A percentile compares a stretch with the other conserved stretches of the same genome.
Evolutionary conservation across 805 yeast genomes (phyloP).

Genomic region (Kodamaea neixiangensis): DNA sequence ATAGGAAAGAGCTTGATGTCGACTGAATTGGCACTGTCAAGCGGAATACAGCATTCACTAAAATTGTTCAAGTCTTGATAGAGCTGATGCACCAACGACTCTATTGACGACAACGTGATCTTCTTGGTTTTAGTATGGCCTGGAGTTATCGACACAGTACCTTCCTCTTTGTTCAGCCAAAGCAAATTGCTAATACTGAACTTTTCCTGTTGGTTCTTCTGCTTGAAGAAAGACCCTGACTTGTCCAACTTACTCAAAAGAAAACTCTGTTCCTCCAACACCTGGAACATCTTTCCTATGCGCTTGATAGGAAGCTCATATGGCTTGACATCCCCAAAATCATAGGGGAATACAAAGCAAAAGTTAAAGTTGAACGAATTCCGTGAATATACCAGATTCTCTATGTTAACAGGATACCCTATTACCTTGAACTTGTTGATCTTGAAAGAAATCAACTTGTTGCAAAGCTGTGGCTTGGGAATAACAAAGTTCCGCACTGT

Average conservation of each 20-base stretch:
- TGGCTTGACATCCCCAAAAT: constrained; percentile 70
- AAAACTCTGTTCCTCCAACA: constrained; percentile 85
- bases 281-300: constrained; percentile 84
- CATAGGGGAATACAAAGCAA: constrained; percentile 85
- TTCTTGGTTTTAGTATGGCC: constrained; percentile 37
- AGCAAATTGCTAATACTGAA: constrained; percentile 9
- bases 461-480: constrained; percentile 91
- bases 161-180: constrained; percentile 7
- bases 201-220: constrained; percentile 5
- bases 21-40: constrained; percentile 84
- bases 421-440: constrained; percentile 69
- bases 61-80: constrained; percentile 92
- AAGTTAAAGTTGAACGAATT: constrained; percentile 92
- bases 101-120: constrained; percentile 49
- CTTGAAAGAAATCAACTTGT: constrained; percentile 73
- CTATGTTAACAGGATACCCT: constrained; percentile 87
- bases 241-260: constrained; percentile 57
- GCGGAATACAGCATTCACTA: constrained; percentile 93
- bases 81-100: constrained; percentile 82
- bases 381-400: constrained; percentile 74
- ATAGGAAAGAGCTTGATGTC: constrained; percentile 93
- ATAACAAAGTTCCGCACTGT: constrained; percentile 86
- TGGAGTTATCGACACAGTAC: constrained; percentile 23
- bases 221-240: constrained; percentile 39
- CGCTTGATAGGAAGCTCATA: constrained; percentile 84